Conservation (phyloP, 306 rosid genomes). For the Ormosia semicastrata region DNA sequence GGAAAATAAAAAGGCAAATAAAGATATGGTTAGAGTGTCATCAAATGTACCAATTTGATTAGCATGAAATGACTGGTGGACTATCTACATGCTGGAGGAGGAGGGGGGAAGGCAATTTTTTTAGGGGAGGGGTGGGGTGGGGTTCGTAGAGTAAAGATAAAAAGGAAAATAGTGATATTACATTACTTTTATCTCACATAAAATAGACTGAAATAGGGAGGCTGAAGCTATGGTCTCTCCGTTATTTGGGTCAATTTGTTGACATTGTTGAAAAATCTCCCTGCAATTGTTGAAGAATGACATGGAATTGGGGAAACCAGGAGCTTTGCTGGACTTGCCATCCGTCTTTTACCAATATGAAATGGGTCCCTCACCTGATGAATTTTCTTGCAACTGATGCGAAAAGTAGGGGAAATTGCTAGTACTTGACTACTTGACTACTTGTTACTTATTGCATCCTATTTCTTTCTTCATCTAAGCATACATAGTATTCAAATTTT, state of each 20-base stretch:
- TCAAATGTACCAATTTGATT: background rate
- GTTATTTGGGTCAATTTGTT: background rate
- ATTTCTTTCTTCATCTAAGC: background rate
- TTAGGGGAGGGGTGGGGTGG: too few relatives aligned
- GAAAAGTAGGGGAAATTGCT: conserved; percentile 11
- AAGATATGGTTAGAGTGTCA: background rate
- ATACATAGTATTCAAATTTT: background rate
- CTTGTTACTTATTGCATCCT: background rate
- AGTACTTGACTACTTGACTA: background rate
- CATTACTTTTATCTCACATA: too few relatives aligned
- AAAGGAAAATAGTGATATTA: too few relatives aligned
- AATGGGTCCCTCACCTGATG: background rate
- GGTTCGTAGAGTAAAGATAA: too few relatives aligned
- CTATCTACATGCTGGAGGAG: background rate
- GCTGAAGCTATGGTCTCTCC: background rate
- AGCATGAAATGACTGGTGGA: background rate
- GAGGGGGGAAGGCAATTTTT: background rate
- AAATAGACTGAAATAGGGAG: background rate
- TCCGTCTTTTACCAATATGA: background rate
- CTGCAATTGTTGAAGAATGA: background rate
- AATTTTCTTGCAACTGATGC: background rate
- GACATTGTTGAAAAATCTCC: background rate
- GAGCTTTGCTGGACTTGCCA: background rate
- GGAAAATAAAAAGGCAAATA: background rate
- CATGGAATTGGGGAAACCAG: background rate